These are phyloP conservation scores for Penicillium pancosmium DNA, from an alignment of 495 filamentous ascomycete genomes.

Conservation along the genomic window DNA sequence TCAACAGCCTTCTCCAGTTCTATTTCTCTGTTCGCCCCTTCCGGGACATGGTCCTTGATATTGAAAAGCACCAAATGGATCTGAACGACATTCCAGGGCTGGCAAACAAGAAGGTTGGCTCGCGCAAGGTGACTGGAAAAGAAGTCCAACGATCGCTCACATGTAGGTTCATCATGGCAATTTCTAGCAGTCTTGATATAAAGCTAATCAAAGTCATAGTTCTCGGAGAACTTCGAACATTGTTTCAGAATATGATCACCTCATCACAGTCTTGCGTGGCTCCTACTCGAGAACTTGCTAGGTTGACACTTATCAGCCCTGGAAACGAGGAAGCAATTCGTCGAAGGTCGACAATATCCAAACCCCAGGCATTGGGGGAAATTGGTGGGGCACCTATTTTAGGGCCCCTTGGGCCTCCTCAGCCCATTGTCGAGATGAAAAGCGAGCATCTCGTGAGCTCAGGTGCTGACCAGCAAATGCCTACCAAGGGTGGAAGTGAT, in stretches of 20 bases:
- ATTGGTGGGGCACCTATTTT: slow-evolving; percentile 54
- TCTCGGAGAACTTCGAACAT: slow-evolving; percentile 65
- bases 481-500: slow-evolving; percentile 21
- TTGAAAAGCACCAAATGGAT: slow-evolving; percentile 68
- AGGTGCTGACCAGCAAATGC: slow-evolving; percentile 2
- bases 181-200: not conserved
- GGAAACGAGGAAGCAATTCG: slow-evolving; percentile 60
- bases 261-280: slow-evolving; percentile 54
- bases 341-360: slow-evolving; percentile 54
- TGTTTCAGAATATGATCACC: slow-evolving; percentile 74
- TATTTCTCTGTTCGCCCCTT: slow-evolving; percentile 87
- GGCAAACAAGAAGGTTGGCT: slow-evolving; percentile 66
- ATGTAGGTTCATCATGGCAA: slow-evolving; percentile 58
- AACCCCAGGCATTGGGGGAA: slow-evolving; percentile 48
- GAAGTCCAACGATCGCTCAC: slow-evolving; percentile 69
- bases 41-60: slow-evolving; percentile 75
- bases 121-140: slow-evolving; percentile 55
- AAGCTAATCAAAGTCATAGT: slow-evolving; percentile 47
- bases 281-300: slow-evolving; percentile 79
- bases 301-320: slow-evolving; percentile 71
- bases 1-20: slow-evolving; percentile 95
- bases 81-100: slow-evolving; percentile 58
- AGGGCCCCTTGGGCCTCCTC: slow-evolving; percentile 54
- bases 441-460: slow-evolving; percentile 17
- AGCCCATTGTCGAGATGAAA: slow-evolving; percentile 24